phyloP scores from a whole-genome alignment of 305 asterid genomes.

The Fraxinus nigra region DNA sequence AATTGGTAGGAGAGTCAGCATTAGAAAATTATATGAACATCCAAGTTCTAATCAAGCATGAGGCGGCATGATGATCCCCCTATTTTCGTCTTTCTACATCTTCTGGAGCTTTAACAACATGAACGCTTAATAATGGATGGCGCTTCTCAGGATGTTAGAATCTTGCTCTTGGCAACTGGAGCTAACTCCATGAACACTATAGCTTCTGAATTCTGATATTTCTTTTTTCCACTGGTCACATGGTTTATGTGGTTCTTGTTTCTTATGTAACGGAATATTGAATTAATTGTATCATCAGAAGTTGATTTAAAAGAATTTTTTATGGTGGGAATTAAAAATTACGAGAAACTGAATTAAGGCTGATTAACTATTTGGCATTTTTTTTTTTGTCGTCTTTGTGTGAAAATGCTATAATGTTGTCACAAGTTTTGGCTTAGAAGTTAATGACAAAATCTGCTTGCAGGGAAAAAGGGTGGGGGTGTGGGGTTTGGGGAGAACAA shows the following conservation, averaged over 20 bases:
- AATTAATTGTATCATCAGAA: neutral
- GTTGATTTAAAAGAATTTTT: neutral
- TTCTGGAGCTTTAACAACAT: neutral
- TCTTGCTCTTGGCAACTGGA: conserved; percentile 14
- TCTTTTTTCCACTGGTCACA: neutral
- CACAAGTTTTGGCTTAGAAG: neutral
- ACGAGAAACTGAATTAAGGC: conserved; percentile 1
- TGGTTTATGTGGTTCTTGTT: conserved; percentile 7
- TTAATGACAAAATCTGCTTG: conserved; percentile 4
- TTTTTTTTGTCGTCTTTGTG: neutral
- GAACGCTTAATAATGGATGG: neutral
- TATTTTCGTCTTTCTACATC: neutral
- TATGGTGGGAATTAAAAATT: conserved; percentile 1
- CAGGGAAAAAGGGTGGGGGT: neutral
- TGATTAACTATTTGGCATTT: neutral
- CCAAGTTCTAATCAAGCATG: conserved; percentile 4
- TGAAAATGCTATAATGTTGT: neutral
- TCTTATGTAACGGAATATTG: neutral
- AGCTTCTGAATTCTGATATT: neutral
- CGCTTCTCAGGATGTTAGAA: conserved; percentile 1
- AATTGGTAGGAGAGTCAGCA: neutral
- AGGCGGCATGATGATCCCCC: conserved; percentile 4
- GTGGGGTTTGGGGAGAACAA: neutral
- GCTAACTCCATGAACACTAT: neutral
- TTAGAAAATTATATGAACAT: conserved; percentile 4